Conservation (phyloP, 2,329 filamentous ascomycete genomes). For the Cytospora paraplurivora region DNA sequence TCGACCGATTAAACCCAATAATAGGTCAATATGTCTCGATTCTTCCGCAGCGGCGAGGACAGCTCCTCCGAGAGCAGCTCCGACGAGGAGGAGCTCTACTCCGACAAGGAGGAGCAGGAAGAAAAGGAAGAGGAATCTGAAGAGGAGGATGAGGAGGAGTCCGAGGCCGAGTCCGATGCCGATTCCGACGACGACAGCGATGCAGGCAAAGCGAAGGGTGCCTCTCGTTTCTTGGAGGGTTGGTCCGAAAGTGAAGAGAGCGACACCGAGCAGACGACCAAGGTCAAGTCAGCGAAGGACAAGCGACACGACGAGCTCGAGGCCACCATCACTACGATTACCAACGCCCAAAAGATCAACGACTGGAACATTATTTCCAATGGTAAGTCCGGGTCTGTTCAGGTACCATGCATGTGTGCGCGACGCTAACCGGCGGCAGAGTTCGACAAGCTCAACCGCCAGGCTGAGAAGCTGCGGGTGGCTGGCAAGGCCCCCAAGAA, state of each 20-base stretch:
- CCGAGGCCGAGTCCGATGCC: conserved; percentile 53
- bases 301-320: conserved; percentile 96
- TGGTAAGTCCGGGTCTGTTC: conserved; percentile 59
- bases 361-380: conserved; percentile 93
- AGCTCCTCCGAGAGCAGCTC: conserved; percentile 96
- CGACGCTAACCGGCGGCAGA: conserved; percentile 54
- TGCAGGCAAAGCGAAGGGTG: conserved; percentile 68
- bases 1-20: conserved; percentile 13
- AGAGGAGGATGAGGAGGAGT: conserved; percentile 55
- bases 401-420: not conserved
- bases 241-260: conserved; percentile 79
- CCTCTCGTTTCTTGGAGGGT: conserved; percentile 76
- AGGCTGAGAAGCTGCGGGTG: conserved; percentile 76
- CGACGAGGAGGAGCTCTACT: conserved; percentile 95
- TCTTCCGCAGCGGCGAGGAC: conserved; percentile 89
- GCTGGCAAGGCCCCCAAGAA: conserved; percentile 81
- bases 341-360: conserved; percentile 96
- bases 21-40: conserved; percentile 78
- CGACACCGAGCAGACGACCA: conserved; percentile 80
- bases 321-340: conserved; percentile 83
- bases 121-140: conserved; percentile 57
- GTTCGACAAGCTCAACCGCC: conserved; percentile 91
- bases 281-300: conserved; percentile 97
- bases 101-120: conserved; percentile 67
- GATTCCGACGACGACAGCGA: conserved; percentile 59